Percentiles rank a stretch among this genome's conserved stretches.
Evolutionary conservation across 371 early-diverging fungal genomes (phyloP).

Genomic region (Mucor indicus): DNA sequence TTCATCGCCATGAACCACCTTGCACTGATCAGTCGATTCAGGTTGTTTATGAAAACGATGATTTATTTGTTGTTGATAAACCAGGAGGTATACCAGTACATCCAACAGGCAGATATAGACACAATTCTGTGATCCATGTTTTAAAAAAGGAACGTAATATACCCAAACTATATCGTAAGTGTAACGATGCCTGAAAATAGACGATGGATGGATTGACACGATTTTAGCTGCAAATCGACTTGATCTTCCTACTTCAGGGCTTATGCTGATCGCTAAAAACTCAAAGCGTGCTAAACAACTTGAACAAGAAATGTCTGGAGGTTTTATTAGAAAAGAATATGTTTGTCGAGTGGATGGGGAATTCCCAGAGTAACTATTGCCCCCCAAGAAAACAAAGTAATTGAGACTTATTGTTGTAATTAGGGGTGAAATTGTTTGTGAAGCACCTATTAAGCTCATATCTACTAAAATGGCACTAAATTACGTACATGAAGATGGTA

Average conservation of each 20-base stretch:
- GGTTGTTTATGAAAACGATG: constrained; percentile 63
- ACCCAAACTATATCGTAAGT: constrained; percentile 68
- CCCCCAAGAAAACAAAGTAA: too few relatives aligned
- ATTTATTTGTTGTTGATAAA: constrained; percentile 83
- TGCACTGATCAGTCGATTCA: constrained; percentile 64
- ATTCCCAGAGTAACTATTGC: constrained; percentile 71
- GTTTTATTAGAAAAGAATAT: constrained; percentile 82
- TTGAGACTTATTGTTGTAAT: too few relatives aligned
- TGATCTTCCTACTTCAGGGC: constrained; percentile 92
- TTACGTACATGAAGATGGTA: constrained; percentile 80
- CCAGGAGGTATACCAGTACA: constrained; percentile 91
- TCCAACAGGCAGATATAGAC: constrained; percentile 76
- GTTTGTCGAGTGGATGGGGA: constrained; percentile 86
- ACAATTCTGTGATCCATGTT: constrained; percentile 83
- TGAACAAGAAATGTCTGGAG: constrained; percentile 62
- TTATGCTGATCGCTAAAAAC: constrained; percentile 77
- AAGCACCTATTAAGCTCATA: constrained; percentile 80
- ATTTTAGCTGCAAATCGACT: constrained; percentile 77
- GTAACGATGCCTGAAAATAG: too few relatives aligned
- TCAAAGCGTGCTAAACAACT: constrained; percentile 63
- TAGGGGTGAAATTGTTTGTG: constrained; percentile 64
- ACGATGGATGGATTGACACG: too few relatives aligned
- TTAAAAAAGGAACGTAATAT: constrained; percentile 67
- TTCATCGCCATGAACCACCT: constrained; percentile 95
- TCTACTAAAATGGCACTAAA: constrained; percentile 87